These are phyloP conservation scores for Neofusicoccum sp. DNA, from an alignment of 2,329 filamentous ascomycete genomes.

Conservation along the genomic window DNA sequence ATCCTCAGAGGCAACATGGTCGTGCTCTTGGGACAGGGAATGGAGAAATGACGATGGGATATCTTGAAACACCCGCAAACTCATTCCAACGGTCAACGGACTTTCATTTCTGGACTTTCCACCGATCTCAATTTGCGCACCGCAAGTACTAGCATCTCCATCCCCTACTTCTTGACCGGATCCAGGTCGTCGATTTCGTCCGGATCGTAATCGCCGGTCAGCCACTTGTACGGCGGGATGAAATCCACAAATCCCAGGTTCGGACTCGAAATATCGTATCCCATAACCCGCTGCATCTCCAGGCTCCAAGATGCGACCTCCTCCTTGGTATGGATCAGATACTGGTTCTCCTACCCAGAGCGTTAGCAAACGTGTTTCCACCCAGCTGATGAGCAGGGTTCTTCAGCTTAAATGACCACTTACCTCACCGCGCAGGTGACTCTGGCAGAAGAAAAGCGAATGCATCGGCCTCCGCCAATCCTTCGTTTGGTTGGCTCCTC, in stretches of 20 bases:
- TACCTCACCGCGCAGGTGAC: conserved; percentile 3
- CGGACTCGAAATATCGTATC: conserved; percentile 16
- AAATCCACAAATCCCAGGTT: conserved; percentile 19
- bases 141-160: not conserved
- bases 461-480: conserved; percentile 19
- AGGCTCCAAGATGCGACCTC: conserved; percentile 3
- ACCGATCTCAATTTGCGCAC: not conserved
- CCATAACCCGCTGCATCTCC: conserved; percentile 7
- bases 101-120: too few relatives aligned
- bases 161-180: not conserved
- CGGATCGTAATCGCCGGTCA: not conserved
- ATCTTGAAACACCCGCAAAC: not conserved
- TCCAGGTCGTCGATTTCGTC: conserved; percentile 14
- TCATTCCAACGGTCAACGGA: not conserved
- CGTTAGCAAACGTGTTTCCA: not conserved
- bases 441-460: conserved; percentile 16
- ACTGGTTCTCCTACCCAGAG: conserved; percentile 10
- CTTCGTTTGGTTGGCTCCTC: conserved; percentile 36
- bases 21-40: too few relatives aligned
- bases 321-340: conserved; percentile 13
- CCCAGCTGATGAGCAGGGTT: not conserved
- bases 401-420: not conserved
- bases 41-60: not conserved
- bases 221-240: conserved; percentile 8
- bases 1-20: too few relatives aligned